These are phyloP conservation scores for Ocimum tenuiflorum DNA, from an alignment of 257 asterid genomes.

Conservation along the genomic window DNA sequence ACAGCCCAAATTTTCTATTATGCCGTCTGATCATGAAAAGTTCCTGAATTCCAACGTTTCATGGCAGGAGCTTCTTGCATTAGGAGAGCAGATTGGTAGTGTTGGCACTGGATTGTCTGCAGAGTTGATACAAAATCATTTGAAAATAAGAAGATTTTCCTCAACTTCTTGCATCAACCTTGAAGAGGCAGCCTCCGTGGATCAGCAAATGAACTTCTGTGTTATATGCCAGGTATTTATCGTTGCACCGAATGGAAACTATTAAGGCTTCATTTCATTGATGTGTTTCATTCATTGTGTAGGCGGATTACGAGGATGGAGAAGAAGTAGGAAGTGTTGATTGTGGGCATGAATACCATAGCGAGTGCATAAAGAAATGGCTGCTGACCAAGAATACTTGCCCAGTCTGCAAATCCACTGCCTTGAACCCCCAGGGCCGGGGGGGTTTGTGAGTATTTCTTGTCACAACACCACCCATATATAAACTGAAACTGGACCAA, in stretches of 20 bases:
- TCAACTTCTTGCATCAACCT: conserved; percentile 22
- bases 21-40: neutral
- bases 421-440: conserved; percentile 30
- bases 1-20: neutral
- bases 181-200: conserved; percentile 23
- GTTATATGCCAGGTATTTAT: conserved; percentile 66
- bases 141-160: conserved; percentile 46
- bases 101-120: conserved; percentile 66
- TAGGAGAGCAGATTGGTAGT: conserved; percentile 74
- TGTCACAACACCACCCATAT: too few species aligned
- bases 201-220: conserved; percentile 49
- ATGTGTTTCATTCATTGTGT: neutral
- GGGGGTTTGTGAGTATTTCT: neutral
- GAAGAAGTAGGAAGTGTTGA: conserved; percentile 45
- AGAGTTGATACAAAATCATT: conserved; percentile 34
- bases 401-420: conserved; percentile 67
- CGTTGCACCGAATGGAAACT: too few species aligned
- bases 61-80: conserved; percentile 73
- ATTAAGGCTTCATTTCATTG: too few species aligned
- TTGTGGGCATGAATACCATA: conserved; percentile 69
- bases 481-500: neutral
- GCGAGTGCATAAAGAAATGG: conserved; percentile 63
- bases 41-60: neutral
- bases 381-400: conserved; percentile 56
- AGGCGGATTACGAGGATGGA: conserved; percentile 43